Percentiles rank a stretch among this genome's conserved stretches.
These are phyloP conservation scores for Amaranthus palmeri DNA, from an alignment of 148 eudicot genomes.

Conservation along the genomic window DNA sequence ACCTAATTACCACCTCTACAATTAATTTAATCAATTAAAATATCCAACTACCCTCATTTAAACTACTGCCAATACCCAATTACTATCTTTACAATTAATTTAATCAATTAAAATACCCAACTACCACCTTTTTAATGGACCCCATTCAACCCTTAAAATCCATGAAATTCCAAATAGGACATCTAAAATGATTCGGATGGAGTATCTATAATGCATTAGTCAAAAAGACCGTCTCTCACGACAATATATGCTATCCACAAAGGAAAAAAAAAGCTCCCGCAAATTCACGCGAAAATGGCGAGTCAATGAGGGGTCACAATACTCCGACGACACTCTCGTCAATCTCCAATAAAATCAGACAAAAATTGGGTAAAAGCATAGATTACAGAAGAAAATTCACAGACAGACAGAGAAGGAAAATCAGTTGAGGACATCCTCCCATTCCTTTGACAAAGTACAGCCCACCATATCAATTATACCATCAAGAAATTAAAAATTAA, in stretches of 20 bases:
- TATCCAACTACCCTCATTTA: no score
- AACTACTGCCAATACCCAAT: no score
- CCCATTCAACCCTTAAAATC: no score
- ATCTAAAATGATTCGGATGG: no score
- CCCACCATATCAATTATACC: not conserved
- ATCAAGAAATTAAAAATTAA: not conserved
- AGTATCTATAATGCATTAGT: no score
- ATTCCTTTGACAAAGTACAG: conserved; percentile 13
- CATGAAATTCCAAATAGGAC: no score
- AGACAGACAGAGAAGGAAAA: conserved; percentile 1
- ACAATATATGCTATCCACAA: not conserved
- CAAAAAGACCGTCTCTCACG: not conserved
- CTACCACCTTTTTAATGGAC: no score
- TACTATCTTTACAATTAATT: no score
- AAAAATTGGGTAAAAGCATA: conserved; percentile 17
- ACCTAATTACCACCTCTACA: no score
- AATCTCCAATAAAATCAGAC: not conserved
- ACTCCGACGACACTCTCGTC: conserved; percentile 12
- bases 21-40: no score
- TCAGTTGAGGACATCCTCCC: conserved; percentile 31
- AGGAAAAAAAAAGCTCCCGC: not conserved
- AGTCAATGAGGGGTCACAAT: conserved; percentile 18
- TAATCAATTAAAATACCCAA: no score
- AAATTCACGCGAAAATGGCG: conserved; percentile 26
- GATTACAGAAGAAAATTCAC: conserved; percentile 1